Evolutionary conservation across 371 early-diverging fungal species (phyloP), one percentile per base, ranked within the genome.

Genomic region (Syncephalastrum sp.): DNA sequence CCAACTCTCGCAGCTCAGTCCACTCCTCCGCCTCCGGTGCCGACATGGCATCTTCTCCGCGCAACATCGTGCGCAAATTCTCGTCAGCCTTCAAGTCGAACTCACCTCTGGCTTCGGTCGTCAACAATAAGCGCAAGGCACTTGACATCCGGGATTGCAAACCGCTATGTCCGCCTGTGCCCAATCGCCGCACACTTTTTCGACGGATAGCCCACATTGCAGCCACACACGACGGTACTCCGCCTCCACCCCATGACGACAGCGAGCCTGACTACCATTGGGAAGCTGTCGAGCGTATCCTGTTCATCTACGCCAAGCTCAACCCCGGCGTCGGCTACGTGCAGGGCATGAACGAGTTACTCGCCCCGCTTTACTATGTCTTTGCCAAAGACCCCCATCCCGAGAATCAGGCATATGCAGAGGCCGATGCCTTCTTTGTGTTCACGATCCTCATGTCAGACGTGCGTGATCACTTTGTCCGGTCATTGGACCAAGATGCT

Each of bases 271-370:
- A 90, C 63, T 72, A 86, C 59, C 94, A 94, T 60, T 91, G 90
- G 86, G 93, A 92, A 57, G 91, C 85, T 0, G 83, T 93, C 53
- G 91, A 89, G 61, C 79, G 95, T 10, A 83, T 94, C 15, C 61
- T 94, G 44, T 93, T 87, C 63, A 86, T 93, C 24, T 92, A 89
- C 68, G 90, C 92, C 15, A 89, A 89, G 60, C 65, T 93, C 41
- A 94, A 93, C 60, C 89, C 89, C 2, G 93, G 95, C 6, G 86
- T 91, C 5, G 90, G 92, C 1, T 94, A 94, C 65, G 89, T 92
- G 13, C 95, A 94, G 67, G 93, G 95, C 44, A 93, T 94, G 95
- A 93, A 92, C 63, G 91, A 93, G 62, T 67, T 94, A 29, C 62
- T 93, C 16, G 93, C 86, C 5, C 92, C 95, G 0, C 81, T 94